Evolutionary conservation across 257 asterid species (phyloP).

Genomic region (Solanum commersonii): DNA sequence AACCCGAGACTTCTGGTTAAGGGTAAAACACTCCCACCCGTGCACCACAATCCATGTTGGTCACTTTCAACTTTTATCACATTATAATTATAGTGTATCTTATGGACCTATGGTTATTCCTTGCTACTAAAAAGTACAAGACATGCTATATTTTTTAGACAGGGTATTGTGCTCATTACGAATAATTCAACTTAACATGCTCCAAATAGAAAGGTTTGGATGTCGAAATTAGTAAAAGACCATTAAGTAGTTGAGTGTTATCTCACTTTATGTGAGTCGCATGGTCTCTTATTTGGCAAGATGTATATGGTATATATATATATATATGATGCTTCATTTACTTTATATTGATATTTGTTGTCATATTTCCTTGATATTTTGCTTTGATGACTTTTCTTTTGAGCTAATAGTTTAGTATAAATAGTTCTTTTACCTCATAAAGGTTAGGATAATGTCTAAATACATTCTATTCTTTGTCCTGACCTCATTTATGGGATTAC

Average conservation of each 20-base stretch:
- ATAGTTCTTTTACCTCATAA: background rate
- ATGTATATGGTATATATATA: background rate
- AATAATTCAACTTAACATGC: background rate
- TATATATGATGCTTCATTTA: background rate
- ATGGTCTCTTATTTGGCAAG: background rate
- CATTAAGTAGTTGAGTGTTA: background rate
- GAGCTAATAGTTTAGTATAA: background rate
- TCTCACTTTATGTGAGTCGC: background rate
- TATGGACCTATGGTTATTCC: background rate
- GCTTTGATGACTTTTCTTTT: background rate
- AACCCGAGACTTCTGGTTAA: too few species aligned
- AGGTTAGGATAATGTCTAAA: background rate
- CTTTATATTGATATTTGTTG: background rate
- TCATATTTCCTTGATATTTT: background rate
- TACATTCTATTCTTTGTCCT: fast-evolving
- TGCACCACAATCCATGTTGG: background rate
- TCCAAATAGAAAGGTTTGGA: background rate
- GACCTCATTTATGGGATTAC: background rate
- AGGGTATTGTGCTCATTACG: background rate
- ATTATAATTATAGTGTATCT: background rate
- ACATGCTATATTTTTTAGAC: background rate
- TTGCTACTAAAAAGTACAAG: background rate
- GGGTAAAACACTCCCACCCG: too few species aligned
- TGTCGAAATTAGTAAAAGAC: background rate
- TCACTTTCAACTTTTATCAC: background rate